Evolutionary conservation across 441 rosid genomes (phyloP), one percentile per base, ranked within the genome.

Genomic region (Melastoma candidum): DNA sequence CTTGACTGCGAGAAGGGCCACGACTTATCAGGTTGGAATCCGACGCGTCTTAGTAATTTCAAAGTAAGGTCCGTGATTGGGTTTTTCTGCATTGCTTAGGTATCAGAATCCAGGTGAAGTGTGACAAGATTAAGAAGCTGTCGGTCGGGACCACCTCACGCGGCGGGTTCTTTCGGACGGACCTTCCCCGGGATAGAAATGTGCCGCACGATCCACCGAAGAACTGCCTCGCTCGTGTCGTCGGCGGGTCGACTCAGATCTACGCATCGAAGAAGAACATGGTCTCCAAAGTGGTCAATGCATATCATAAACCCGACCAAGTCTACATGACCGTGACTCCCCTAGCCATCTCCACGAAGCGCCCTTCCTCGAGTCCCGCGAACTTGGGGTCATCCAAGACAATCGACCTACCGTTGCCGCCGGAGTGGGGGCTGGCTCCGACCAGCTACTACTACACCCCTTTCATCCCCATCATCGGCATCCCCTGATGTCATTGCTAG

Each of bases 371-470:
- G 61, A 12, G 54, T 71, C 29, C 53, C 41, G 8, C 8, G 41
- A 36, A 4, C 8, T 36, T 71, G 26, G 75, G 73, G 29, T 73
- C 84, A 11, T 81, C 96, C 5, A 79, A 78, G 82, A 87, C 92
- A 13, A 0, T 84, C 26, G 81, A 90, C 67, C 51, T 90, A 54
- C 97, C 97, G 11, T 61, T 90, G 12, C 97, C 97, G 2, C 61
- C 39, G 1, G 92, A 81, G 54, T 87, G 97, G 95, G 97, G 97
- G 1, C 64, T 90, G 9, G 89, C 97, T 27, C 97, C 96, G 11
- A 68, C 95, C 3, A 89, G 97, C 22, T 17, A 17, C 71, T 84
- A 72, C 48, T 89, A 89, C 26, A 0, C 74, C 51, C 94, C 95
- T 46, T 79, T 84, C 74, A 7, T 87, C 61, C 97, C 97, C 50